Base-by-base conservation (phyloP, 2,329 filamentous ascomycete species). In the Curvularia sp. region DNA sequence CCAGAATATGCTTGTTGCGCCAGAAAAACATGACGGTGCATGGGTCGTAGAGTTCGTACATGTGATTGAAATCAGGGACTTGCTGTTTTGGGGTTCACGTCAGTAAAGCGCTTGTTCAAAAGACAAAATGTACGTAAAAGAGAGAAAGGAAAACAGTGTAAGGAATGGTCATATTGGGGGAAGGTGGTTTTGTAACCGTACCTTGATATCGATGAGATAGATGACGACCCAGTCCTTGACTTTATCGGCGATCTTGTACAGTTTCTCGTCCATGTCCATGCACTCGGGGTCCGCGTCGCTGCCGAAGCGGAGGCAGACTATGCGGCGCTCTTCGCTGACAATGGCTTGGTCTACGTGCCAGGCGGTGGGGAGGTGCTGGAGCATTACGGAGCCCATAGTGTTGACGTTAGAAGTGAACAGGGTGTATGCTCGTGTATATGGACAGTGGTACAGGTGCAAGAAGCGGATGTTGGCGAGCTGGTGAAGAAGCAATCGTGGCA, bases 311-410 rank as follows among this genome's bases (percentile, higher is more conserved):
- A 97, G 94, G 52, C 96, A 88, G 10, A 96, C 91, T 2, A 97
- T 86, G 57, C 92, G 89, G 71, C 96, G 91, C 72, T 95, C 91
- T 80, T 97, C 93, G 46, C 49, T 54, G 50, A 67, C 53, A 73
- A 97, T 97, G 69, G 93, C 92, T 81, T 97, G 93, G 83, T 97
- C 94, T 73, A 98, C 94, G 78, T 98, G 94, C 94, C 94, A 98
- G 78, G 90, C 94, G 28, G 90, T 92, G 66, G 86, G 85, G 44
- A 98, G 86, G 78, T 97, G 93, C 44, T 93, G 93, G 47, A 97
- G 87, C 51, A 96, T 90, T 62, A 96, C 89, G 69, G 92, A 96
- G 70, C 92, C 92, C 86, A 87, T 88, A 22, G 15, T 66, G 44
- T 3, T 9, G 4, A 8, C 2, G 18, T 9, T 6, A 9, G 18